phyloP scores from a whole-genome alignment of 768 basidiomycete genomes.

The Mycena rebaudengoi region DNA sequence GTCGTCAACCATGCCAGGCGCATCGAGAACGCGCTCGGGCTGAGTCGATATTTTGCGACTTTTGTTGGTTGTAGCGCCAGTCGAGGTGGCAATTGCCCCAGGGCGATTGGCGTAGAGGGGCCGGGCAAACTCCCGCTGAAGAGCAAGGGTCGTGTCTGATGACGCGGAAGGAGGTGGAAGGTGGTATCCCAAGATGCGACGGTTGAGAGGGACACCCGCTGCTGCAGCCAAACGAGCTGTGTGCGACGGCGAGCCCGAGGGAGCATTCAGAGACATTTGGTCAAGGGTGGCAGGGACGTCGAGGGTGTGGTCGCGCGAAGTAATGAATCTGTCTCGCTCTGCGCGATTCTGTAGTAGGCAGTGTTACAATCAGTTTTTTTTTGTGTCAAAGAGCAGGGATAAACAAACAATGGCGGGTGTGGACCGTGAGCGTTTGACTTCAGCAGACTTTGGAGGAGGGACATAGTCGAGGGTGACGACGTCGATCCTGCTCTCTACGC shows the following conservation, averaged over 20 bases:
- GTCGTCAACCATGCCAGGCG: conserved; percentile 92
- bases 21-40: conserved; percentile 94
- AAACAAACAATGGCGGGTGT: conserved; percentile 66
- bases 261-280: conserved; percentile 64
- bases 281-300: conserved; percentile 74
- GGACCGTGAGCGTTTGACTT: conserved; percentile 77
- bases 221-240: conserved; percentile 81
- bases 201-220: conserved; percentile 77
- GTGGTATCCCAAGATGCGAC: conserved; percentile 88
- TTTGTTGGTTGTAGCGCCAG: conserved; percentile 70
- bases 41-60: conserved; percentile 85
- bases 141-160: conserved; percentile 76
- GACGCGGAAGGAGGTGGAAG: conserved; percentile 85
- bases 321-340: conserved; percentile 77
- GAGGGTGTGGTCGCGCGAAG: conserved; percentile 57
- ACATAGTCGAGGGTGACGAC: conserved; percentile 82
- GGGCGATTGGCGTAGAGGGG: conserved; percentile 77
- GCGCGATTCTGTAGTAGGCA: conserved; percentile 56
- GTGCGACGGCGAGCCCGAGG: conserved; percentile 74
- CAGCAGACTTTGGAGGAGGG: conserved; percentile 62
- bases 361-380: conserved; percentile 6
- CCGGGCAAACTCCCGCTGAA: conserved; percentile 79
- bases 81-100: conserved; percentile 69
- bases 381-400: conserved; percentile 21
- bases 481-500: conserved; percentile 78